Base-by-base conservation (phyloP, 2,329 filamentous ascomycete species). In the Epichloe gansuensis region DNA sequence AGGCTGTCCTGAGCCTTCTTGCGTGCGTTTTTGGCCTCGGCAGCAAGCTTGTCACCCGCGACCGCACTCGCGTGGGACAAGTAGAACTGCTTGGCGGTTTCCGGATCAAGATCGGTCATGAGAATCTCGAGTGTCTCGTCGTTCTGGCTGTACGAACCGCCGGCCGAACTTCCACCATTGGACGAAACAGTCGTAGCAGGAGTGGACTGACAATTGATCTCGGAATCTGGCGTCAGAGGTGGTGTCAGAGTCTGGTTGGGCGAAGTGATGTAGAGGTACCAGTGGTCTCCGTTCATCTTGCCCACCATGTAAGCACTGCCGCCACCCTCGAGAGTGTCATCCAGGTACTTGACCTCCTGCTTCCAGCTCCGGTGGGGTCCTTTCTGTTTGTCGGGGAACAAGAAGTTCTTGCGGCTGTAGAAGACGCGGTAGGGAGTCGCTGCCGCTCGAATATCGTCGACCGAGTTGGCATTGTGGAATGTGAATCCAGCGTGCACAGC, bases 241-340 rank as follows among this genome's bases (percentile, higher is more conserved):
- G 90, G 89, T 0, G 90, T 95, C 58, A 94, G 74, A 51, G 80
- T 74, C 47, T 80, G 84, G 65, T 85, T 84, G 17, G 93, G 91
- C 49, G 88, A 88, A 12, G 93, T 97, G 62, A 97, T 84, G 72
- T 98, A 98, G 52, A 98, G 75, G 67, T 97, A 97, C 93, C 93
- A 98, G 63, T 98, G 93, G 68, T 98, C 93, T 53, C 93, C 91
- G 61, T 98, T 98, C 91, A 97, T 97, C 73, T 96, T 97, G 64
- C 93, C 93, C 58, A 98, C 94, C 90, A 97, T 95, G 70, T 98
- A 98, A 49, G 93, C 93, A 68, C 91, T 97, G 51, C 93, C 93
- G 52, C 93, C 93, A 52, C 87, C 85, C 55, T 86, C 76, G 66
- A 98, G 96, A 69, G 90, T 87, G 65, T 87, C 85, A 71, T 98